Evolutionary conservation across 108 stramenopile genomes (phyloP), one percentile per base, ranked within the genome.

Genomic region (Skeletonema menzelii): DNA sequence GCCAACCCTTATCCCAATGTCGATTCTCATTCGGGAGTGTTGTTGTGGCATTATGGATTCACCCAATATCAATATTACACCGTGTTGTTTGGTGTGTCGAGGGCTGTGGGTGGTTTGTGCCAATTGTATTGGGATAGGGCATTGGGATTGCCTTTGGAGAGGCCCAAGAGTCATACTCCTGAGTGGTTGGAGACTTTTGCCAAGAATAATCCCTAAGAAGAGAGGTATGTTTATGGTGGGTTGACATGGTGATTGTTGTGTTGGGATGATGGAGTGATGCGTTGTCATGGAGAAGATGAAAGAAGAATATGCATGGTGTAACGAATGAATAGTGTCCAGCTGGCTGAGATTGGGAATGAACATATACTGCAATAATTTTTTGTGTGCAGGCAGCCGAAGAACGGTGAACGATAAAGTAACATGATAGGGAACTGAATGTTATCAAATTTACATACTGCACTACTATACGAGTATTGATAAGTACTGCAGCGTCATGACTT

Each of bases 111-210:
- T 62, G 99, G 94, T 40, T 85, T 99, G 74, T 92, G 91, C 44
- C 99, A 99, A 82, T 84, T 98, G 77, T 98, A 98, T 79, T 98
- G 98, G 98, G 99, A 99, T 91, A 95, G 99, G 66, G 99, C 99
- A 11, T 84, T 99, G 71, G 99, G 97, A 65, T 82, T 99, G 67
- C 97, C 99, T 42, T 84, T 99, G 77, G 99, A 99, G 81, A 89
- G 99, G 60, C 99, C 99, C 67, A 99, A 99, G 95, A 91, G 90
- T 65, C 94, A 98, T 73, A 99, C 99, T 58, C 95, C 97, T 12
- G 97, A 98, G 88, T 99, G 96, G 96, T 84, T 99, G 77, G 86
- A 84, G 83, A 73, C 73, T 56, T 90, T 93, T 86, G 90, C 87
- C 17, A 84, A 85, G 77, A 81, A 77, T 47, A 78, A 78, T 27